phyloP scores from a whole-genome alignment of 2,329 filamentous ascomycete genomes.

The Penicillium decumbens region DNA sequence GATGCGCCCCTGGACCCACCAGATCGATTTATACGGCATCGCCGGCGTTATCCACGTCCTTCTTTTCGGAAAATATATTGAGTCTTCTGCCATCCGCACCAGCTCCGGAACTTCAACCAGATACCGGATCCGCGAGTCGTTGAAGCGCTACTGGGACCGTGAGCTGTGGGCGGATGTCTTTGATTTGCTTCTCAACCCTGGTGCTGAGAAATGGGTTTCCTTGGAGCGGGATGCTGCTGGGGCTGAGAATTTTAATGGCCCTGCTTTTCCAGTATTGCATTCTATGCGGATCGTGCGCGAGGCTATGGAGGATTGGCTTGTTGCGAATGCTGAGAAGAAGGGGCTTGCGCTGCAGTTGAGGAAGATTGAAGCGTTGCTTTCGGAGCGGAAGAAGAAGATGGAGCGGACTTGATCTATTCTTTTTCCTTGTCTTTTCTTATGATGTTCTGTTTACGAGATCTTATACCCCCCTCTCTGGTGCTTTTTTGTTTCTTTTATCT shows the following conservation, averaged over 20 bases:
- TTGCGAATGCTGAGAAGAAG: slow-evolving; percentile 75
- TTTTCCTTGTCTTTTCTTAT: background rate
- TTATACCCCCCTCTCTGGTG: background rate
- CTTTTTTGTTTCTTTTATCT: background rate
- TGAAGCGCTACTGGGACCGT: slow-evolving; percentile 96
- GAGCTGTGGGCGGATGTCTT: slow-evolving; percentile 84
- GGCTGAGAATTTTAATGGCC: background rate
- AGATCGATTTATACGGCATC: slow-evolving; percentile 92
- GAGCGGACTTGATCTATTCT: slow-evolving; percentile 22
- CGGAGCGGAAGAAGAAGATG: slow-evolving; percentile 47
- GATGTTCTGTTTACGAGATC: background rate
- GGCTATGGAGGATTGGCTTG: slow-evolving; percentile 79
- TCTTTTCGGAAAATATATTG: slow-evolving; percentile 92
- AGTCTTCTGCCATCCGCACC: slow-evolving; percentile 53
- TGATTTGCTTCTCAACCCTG: slow-evolving; percentile 78
- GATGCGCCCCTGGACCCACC: slow-evolving; percentile 90
- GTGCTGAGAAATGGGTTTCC: slow-evolving; percentile 52
- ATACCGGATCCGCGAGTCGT: slow-evolving; percentile 73
- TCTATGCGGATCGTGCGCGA: slow-evolving; percentile 66
- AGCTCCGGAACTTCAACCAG: slow-evolving; percentile 41
- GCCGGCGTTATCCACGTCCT: slow-evolving; percentile 83
- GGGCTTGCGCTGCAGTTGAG: slow-evolving; percentile 54
- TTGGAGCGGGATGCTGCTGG: slow-evolving; percentile 46
- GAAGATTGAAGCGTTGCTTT: slow-evolving; percentile 65
- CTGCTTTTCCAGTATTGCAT: slow-evolving; percentile 66